These are phyloP conservation scores for Coccinonectria pachysandricola DNA, from an alignment of 2,329 filamentous ascomycete species.

Conservation along the genomic window DNA sequence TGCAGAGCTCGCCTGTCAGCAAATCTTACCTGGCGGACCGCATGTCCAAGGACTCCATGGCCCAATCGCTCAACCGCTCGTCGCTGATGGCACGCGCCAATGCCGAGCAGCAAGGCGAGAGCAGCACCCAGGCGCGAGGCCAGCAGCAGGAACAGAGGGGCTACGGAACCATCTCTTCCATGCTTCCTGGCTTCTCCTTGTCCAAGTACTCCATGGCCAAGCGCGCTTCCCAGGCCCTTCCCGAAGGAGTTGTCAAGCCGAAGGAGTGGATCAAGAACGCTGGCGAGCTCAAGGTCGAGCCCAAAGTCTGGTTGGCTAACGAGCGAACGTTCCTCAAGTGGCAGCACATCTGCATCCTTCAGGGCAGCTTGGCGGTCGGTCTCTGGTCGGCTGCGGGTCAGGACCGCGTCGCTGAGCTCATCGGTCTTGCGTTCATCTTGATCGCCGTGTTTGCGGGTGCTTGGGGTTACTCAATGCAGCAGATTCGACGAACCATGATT, in stretches of 20 bases:
- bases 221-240: slow-evolving; percentile 47
- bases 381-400: slow-evolving; percentile 81
- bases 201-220: slow-evolving; percentile 60
- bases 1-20: slow-evolving; percentile 55
- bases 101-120: slow-evolving; percentile 26
- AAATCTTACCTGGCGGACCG: slow-evolving; percentile 54
- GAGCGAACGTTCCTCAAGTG: slow-evolving; percentile 98
- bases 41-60: slow-evolving; percentile 30
- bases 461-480: slow-evolving; percentile 84
- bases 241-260: slow-evolving; percentile 81
- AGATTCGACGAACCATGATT: slow-evolving; percentile 68
- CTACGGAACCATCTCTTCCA: slow-evolving; percentile 53
- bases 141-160: slow-evolving; percentile 24
- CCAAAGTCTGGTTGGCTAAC: slow-evolving; percentile 97
- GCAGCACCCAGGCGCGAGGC: slow-evolving; percentile 25
- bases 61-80: slow-evolving; percentile 18
- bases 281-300: slow-evolving; percentile 84
- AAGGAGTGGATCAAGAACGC: slow-evolving; percentile 88
- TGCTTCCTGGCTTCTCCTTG: slow-evolving; percentile 75
- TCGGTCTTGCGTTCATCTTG: slow-evolving; percentile 74
- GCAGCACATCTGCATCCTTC: slow-evolving; percentile 87
- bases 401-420: slow-evolving; percentile 62
- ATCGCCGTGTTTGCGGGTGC: slow-evolving; percentile 74
- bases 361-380: slow-evolving; percentile 73
- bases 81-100: slow-evolving; percentile 10